Evolutionary conservation across 768 basidiomycete genomes (phyloP).

Genomic region (Pulveroboletus sp.): DNA sequence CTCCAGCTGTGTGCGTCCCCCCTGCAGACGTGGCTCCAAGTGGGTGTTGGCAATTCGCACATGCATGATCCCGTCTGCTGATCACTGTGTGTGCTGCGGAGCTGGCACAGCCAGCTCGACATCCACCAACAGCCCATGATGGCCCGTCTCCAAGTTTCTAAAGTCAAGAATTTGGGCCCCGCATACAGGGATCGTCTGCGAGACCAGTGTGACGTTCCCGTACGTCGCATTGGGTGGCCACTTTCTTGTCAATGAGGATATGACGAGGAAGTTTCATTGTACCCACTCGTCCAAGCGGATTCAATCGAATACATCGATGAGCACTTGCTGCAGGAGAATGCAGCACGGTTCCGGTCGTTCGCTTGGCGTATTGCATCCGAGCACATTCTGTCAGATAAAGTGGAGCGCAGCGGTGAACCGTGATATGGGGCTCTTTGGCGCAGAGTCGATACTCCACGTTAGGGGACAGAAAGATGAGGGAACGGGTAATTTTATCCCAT

Average conservation of each 20-base stretch:
- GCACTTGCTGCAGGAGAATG: constrained; percentile 69
- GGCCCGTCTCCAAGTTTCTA: constrained; percentile 43
- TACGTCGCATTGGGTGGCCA: constrained; percentile 52
- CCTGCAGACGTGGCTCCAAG: constrained; percentile 56
- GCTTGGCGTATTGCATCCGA: constrained; percentile 38
- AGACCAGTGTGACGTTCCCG: constrained; percentile 69
- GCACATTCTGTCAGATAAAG: constrained; percentile 50
- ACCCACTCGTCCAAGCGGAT: constrained; percentile 58
- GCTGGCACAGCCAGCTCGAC: constrained; percentile 40
- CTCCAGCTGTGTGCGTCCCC: constrained; percentile 38
- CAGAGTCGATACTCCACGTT: constrained; percentile 70
- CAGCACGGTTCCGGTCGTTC: constrained; percentile 54
- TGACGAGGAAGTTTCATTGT: constrained; percentile 51
- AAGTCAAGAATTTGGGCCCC: constrained; percentile 50
- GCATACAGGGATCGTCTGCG: constrained; percentile 48
- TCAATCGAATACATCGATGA: constrained; percentile 39
- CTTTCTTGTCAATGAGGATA: constrained; percentile 47
- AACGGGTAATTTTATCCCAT: constrained; percentile 30
- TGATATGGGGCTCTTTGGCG: constrained; percentile 30
- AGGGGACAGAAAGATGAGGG: constrained; percentile 51
- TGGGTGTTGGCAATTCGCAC: constrained; percentile 70
- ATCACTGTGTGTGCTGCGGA: constrained; percentile 26
- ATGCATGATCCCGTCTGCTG: constrained; percentile 36
- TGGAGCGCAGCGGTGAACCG: constrained; percentile 48
- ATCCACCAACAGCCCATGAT: constrained; percentile 57